Percentiles rank a stretch among this genome's conserved stretches.
phyloP scores from a whole-genome alignment of 1,139 yeast species.

The Geotrichum reessii region DNA sequence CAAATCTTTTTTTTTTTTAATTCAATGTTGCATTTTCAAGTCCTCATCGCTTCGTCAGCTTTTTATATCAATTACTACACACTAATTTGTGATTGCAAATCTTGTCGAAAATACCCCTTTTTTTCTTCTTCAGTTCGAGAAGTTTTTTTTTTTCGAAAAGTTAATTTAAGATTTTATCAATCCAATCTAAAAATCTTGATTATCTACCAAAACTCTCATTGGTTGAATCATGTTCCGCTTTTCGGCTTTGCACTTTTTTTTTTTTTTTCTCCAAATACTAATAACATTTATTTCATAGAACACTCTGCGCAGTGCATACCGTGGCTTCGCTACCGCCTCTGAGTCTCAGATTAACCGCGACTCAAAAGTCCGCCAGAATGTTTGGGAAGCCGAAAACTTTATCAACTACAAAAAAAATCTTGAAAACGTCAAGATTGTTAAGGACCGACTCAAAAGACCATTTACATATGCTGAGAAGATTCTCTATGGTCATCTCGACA shows the following conservation, averaged over 20 bases:
- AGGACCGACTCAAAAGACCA: conserved; percentile 78
- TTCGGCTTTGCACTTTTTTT: neutral
- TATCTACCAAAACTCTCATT: neutral
- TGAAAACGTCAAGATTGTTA: conserved; percentile 84
- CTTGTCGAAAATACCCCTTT: no score
- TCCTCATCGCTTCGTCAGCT: no score
- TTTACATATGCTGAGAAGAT: conserved; percentile 96
- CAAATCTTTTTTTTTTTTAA: no score
- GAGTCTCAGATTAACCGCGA: conserved; percentile 67
- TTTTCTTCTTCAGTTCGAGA: neutral
- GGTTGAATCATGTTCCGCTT: neutral
- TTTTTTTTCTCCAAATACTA: conserved; percentile 27
- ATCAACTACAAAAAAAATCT: conserved; percentile 41
- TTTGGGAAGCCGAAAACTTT: conserved; percentile 80
- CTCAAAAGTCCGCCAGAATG: conserved; percentile 87
- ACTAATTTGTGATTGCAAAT: no score
- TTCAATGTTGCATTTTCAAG: no score
- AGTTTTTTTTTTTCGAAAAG: neutral
- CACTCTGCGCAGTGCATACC: conserved; percentile 27
- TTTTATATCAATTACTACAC: no score
- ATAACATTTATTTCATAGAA: conserved; percentile 34
- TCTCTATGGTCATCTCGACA: conserved; percentile 91
- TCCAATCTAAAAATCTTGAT: neutral
- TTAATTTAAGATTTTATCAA: conserved; percentile 19
- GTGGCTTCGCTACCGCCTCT: conserved; percentile 71